phyloP scores from a whole-genome alignment of 176 grass and related monocot species.

The maize (Zea mays) region DNA sequence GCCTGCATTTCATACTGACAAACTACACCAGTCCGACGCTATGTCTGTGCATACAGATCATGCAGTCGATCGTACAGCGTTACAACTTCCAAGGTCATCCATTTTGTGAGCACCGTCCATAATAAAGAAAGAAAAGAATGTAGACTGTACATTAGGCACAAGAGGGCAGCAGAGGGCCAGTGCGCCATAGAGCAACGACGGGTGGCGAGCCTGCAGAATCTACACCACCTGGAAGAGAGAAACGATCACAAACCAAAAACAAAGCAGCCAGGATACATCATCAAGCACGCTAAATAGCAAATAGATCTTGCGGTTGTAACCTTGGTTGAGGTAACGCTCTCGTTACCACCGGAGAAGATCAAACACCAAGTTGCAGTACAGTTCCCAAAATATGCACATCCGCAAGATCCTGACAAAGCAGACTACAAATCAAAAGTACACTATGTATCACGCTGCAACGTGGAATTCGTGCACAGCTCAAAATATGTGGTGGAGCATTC shows the following conservation, averaged over 20 bases:
- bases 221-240: neutral
- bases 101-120: neutral
- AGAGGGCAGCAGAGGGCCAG: neutral
- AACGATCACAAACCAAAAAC: neutral
- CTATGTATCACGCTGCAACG: neutral
- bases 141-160: conserved; percentile 23
- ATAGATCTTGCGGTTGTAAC: neutral
- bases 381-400: conserved; percentile 11
- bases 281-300: neutral
- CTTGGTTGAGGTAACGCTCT: neutral
- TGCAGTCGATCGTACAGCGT: neutral
- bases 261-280: neutral
- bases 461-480: neutral
- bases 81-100: conserved; percentile 12
- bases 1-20: neutral
- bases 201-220: neutral
- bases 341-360: neutral
- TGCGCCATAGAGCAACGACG: neutral
- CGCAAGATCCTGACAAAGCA: conserved; percentile 14
- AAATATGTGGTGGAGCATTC: neutral
- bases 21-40: neutral
- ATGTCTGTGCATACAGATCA: conserved; percentile 18
- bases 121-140: neutral
- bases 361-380: neutral
- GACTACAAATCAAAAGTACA: neutral